Evolutionary conservation across 768 basidiomycete genomes (phyloP).

Genomic region (Termitomyces sp.): DNA sequence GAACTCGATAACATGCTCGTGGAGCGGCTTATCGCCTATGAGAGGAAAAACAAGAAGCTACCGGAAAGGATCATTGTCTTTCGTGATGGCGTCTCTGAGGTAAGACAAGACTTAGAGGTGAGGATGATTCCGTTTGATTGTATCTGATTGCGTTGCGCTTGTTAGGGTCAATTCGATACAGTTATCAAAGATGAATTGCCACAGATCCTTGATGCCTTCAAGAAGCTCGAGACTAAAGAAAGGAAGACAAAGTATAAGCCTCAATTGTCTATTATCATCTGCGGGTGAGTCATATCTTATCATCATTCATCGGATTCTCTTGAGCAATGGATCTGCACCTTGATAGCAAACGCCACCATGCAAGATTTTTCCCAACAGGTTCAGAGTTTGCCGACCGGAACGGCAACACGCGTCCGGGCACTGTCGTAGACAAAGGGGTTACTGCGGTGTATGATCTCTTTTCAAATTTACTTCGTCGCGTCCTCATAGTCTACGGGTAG

Average conservation of each 20-base stretch:
- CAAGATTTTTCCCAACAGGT: constrained; percentile 54
- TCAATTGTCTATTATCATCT: constrained; percentile 64
- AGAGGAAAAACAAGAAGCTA: constrained; percentile 46
- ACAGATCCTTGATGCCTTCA: constrained; percentile 55
- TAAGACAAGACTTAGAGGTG: constrained; percentile 19
- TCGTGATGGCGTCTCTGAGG: constrained; percentile 81
- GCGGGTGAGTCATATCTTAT: constrained; percentile 37
- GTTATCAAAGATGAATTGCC: constrained; percentile 59
- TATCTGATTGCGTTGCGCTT: background rate
- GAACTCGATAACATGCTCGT: constrained; percentile 62
- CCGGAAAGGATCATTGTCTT: constrained; percentile 70
- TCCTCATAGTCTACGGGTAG: constrained; percentile 24
- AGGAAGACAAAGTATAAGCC: constrained; percentile 50
- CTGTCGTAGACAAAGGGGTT: constrained; percentile 74
- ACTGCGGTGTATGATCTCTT: constrained; percentile 50
- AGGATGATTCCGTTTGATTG: background rate
- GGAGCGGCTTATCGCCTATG: constrained; percentile 58
- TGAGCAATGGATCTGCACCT: background rate
- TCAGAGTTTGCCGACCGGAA: constrained; percentile 48
- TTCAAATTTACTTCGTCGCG: constrained; percentile 10
- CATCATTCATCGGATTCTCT: background rate
- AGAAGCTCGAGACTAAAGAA: constrained; percentile 36
- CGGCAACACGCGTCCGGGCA: constrained; percentile 76
- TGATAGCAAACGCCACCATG: constrained; percentile 57
- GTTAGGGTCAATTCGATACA: constrained; percentile 65